Conservation (phyloP, 306 rosid genomes). For the Fragaria nilgerrensis region DNA sequence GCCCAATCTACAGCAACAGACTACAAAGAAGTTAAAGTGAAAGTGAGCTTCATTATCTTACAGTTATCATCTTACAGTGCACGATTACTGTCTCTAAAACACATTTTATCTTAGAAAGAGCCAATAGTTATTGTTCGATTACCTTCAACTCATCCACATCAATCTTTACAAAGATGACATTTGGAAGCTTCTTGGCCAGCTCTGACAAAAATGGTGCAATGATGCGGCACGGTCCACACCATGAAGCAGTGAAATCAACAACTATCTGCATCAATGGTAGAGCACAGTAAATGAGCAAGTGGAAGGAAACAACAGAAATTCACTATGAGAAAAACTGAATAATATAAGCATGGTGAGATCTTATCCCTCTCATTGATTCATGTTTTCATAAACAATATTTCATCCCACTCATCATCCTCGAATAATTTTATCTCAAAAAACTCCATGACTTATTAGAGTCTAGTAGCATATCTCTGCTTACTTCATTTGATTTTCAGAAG, state of each 20-base stretch:
- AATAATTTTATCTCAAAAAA: background rate
- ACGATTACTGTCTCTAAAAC: background rate
- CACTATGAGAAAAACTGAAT: background rate
- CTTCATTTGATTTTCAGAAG: background rate
- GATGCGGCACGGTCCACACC: constrained; percentile 98
- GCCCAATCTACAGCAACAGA: constrained; percentile 85
- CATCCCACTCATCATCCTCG: background rate
- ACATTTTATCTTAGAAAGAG: background rate
- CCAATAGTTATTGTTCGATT: background rate
- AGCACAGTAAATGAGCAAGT: background rate
- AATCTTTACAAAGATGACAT: constrained; percentile 66
- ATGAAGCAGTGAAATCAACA: constrained; percentile 89
- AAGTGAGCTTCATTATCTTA: background rate
- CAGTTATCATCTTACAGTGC: background rate
- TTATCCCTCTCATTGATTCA: background rate
- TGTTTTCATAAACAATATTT: background rate
- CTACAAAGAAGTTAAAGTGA: constrained; percentile 39
- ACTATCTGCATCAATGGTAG: constrained; percentile 49
- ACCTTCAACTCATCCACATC: constrained; percentile 95
- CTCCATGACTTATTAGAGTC: background rate
- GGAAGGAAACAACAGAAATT: too few relatives aligned
- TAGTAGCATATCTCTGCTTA: background rate
- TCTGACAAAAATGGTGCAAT: constrained; percentile 73
- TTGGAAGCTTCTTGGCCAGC: constrained; percentile 60
- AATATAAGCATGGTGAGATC: background rate